Base-by-base conservation (phyloP, 176 grass and related monocot species). In the Rhynchospora pubera region DNA sequence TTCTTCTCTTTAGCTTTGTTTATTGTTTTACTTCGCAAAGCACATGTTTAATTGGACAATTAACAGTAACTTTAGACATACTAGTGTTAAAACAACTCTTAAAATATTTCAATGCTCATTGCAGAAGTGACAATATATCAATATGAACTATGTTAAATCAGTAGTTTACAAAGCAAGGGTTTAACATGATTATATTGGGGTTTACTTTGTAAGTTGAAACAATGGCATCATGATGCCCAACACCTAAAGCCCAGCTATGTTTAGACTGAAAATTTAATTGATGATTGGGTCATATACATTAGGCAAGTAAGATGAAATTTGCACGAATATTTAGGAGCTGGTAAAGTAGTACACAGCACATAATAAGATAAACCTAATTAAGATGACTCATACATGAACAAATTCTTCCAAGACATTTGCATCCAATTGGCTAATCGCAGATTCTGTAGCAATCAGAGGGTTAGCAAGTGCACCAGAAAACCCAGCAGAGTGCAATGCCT, bases 391-490 rank as follows among this genome's bases (percentile, higher is more conserved):
- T 80, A 97, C 94, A 84, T 70, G 61, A 86, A 93, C 57, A 84
- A 98, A 98, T 11, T 91, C 79, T 73, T 93, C 92, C 45, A 98
- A 85, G 76, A 89, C 81, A 82, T 82, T 85, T 28, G 85, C 15
- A 84, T 94, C 88, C 81, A 98, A 90, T 91, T 84, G 86, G 63
- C 57, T 77, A 84, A 94, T 42, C 24, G 92, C 83, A 70, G 84
- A 87, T 62, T 89, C 92, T 77, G 95, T 78, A 5, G 90, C 87
- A 74, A 94, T 90, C 84, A 98, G 81, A 65, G 92, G 89, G 78
- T 93, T 98, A 73, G 92, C 89, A 86, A 98, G 91, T 78, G 95
- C 92, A 84, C 95, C 95, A 91, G 92, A 98, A 86, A 88, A 98
- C 21, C 92, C 95, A 84, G 89, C 83, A 51, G 92, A 89, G 89